Evolutionary conservation across 73 alveolate species (phyloP).

Genomic region (Tetrahymena malaccensis): DNA sequence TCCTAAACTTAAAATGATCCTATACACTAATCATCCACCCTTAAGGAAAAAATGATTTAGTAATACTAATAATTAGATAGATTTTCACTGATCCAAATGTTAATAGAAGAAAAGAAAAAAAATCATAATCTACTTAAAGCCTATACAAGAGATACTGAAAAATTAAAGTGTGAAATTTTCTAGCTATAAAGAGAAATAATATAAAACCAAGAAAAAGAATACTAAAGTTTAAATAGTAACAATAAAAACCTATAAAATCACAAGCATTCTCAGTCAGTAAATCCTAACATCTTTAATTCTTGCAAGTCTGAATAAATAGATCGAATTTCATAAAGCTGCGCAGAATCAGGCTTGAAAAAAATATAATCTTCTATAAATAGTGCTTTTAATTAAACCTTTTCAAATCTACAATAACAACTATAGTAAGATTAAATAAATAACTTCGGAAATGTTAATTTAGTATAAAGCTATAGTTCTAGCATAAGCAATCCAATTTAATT

Average conservation of each 20-base stretch:
- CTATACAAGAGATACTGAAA: background rate
- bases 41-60: background rate
- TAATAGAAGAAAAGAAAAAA: background rate
- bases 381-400: background rate
- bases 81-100: background rate
- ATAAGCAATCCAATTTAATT: background rate
- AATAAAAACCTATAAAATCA: background rate
- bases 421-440: background rate
- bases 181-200: background rate
- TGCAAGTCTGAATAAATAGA: background rate
- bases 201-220: background rate
- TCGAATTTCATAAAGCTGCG: background rate
- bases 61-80: background rate
- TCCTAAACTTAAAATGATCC: background rate
- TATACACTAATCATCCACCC: background rate
- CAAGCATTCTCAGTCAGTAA: background rate
- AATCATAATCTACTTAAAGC: background rate
- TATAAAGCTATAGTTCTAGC: background rate
- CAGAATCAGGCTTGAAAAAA: background rate
- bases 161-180: background rate
- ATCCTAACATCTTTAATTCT: background rate
- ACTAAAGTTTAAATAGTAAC: background rate
- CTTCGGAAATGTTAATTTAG: background rate
- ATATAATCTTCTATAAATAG: background rate
- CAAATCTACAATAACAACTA: background rate